Base-by-base conservation (phyloP, 176 grass and related monocot species). In the Pontederia paniculata region DNA sequence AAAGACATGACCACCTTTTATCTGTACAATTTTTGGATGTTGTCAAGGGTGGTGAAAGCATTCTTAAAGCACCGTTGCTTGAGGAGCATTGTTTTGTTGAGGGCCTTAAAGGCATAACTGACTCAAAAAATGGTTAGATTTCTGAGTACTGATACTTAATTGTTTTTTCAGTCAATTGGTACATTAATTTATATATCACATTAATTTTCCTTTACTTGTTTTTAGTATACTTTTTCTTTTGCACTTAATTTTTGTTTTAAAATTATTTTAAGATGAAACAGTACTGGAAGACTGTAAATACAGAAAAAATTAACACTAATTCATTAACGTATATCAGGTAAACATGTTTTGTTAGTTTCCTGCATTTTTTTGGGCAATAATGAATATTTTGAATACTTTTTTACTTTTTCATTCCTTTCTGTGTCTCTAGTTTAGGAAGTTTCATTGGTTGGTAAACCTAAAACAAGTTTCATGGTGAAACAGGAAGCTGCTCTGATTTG, bases 401-500 rank as follows among this genome's bases (percentile, higher is more conserved):
- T 18, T 9, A 15, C 18, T 8, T 16, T 52, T 52, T 52, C 50
- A 17, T 52, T 9, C n/a, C 5, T 16, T 52, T 15, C 9, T 16
- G 3, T 15, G n/a, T 52, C 16, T 1, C 9, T 56, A 5, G 21
- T 25, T 12, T 12, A 23, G 21, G 10, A 23, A 10, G 12, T 8
- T 23, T 4, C 2, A 22, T 22, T 10, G 6, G 8, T 10, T 28
- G 21, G 12, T 56, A 22, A 13, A 14, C 22, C 21, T 28, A 23
- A 56, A 23, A 23, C 23, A 28, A 56, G 12, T 10, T 22, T 56
- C 23, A 56, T 56, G 17, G 19, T 8, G 21, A 23, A 23, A 23
- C 69, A 88, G 84, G 84, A 37, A 42, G 45, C 5, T 62, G 59
- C 45, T n/a, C 60, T 65, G 63, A n/a, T 58, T 60, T 72, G 54